A percentile compares a stretch with the other conserved stretches of the same genome.
phyloP scores from a whole-genome alignment of 306 rosid genomes.

The Fagus crenata region DNA sequence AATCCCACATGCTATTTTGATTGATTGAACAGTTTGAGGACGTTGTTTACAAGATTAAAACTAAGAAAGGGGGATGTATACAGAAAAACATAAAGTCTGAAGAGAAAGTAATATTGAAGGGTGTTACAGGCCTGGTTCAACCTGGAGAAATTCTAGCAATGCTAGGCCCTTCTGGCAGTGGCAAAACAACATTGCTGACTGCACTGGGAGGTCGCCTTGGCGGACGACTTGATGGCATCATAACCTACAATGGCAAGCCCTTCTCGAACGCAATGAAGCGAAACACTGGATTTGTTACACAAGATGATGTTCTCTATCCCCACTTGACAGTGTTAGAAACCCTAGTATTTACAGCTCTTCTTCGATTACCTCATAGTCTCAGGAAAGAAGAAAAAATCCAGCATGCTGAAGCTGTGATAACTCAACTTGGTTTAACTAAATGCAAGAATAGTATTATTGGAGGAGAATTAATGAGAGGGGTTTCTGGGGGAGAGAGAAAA shows the following conservation, averaged over 20 bases:
- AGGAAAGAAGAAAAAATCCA: conserved; percentile 38
- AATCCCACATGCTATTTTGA: neutral
- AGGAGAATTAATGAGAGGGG: conserved; percentile 43
- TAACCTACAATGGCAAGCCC: conserved; percentile 43
- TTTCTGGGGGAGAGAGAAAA: conserved; percentile 83
- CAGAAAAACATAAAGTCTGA: conserved; percentile 20
- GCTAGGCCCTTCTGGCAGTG: conserved; percentile 90
- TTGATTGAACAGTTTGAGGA: conserved; percentile 51
- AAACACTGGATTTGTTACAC: conserved; percentile 70
- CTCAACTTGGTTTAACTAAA: conserved; percentile 55
- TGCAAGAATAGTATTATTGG: conserved; percentile 64
- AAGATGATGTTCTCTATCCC: conserved; percentile 68
- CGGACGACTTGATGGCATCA: conserved; percentile 41
- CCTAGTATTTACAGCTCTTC: conserved; percentile 67
- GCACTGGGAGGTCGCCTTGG: conserved; percentile 68
- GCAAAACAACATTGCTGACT: conserved; percentile 75
- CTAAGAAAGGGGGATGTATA: conserved; percentile 28
- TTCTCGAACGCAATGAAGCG: conserved; percentile 57
- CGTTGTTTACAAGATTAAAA: conserved; percentile 50
- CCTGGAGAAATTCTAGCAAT: conserved; percentile 79
- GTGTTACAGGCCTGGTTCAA: conserved; percentile 55
- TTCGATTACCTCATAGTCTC: conserved; percentile 54
- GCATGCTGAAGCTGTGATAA: conserved; percentile 47
- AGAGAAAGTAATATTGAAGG: conserved; percentile 57
- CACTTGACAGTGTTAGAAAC: conserved; percentile 68